Evolutionary conservation across 2,329 filamentous ascomycete species (phyloP).

Genomic region (Allantophomopsis cytisporea): DNA sequence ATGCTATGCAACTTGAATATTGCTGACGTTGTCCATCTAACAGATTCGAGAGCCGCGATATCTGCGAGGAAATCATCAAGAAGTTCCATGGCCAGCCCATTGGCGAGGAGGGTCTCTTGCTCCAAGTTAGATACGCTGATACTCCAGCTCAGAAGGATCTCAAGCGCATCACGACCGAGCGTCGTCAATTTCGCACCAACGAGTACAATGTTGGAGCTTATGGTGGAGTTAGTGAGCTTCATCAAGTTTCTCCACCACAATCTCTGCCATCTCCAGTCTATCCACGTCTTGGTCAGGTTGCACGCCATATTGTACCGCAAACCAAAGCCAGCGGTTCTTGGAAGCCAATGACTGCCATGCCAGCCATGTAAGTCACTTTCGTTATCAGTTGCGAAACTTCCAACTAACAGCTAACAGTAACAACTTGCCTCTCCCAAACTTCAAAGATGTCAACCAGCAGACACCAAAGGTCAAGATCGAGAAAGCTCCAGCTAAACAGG

Average conservation of each 20-base stretch:
- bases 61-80: conserved; percentile 81
- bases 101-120: conserved; percentile 66
- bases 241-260: conserved; percentile 35
- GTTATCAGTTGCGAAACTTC: background rate
- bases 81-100: conserved; percentile 71
- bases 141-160: conserved; percentile 92
- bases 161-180: conserved; percentile 90
- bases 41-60: conserved; percentile 79
- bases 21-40: conserved; percentile 6
- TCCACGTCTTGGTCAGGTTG: conserved; percentile 16
- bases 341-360: conserved; percentile 11
- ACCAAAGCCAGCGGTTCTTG: conserved; percentile 15
- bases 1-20: background rate
- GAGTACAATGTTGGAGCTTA: conserved; percentile 77
- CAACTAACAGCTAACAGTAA: conserved; percentile 8
- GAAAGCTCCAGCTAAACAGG: conserved; percentile 8
- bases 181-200: conserved; percentile 88
- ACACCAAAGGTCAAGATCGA: conserved; percentile 6
- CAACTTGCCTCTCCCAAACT: conserved; percentile 2
- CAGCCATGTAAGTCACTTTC: too few relatives aligned
- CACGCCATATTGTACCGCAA: conserved; percentile 13
- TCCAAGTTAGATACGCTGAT: conserved; percentile 94
- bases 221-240: conserved; percentile 30
- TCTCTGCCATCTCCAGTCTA: conserved; percentile 21
- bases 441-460: conserved; percentile 18